Percentiles rank a stretch among this genome's conserved stretches.
Evolutionary conservation across 352 stramenopile species (phyloP).

Genomic region (Phytophthora pseudosyringae): DNA sequence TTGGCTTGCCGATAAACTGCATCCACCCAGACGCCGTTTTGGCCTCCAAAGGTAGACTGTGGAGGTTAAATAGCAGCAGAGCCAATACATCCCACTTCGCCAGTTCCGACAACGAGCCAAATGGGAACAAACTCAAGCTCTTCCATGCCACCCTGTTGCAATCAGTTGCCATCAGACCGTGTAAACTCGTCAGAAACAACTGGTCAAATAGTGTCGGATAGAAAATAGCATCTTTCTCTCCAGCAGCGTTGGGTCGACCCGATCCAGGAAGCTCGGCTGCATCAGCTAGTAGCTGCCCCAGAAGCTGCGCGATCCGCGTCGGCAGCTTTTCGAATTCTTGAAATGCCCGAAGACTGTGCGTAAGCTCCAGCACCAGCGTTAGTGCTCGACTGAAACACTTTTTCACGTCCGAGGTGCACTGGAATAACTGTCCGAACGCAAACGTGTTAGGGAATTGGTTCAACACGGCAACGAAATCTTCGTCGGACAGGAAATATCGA

Average conservation of each 20-base stretch:
- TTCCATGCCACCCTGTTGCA: slow-evolving; percentile 86
- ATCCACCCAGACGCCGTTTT: slow-evolving; percentile 71
- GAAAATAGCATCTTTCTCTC: slow-evolving; percentile 42
- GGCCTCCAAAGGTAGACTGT: slow-evolving; percentile 58
- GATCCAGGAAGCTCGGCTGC: slow-evolving; percentile 63
- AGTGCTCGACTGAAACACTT: slow-evolving; percentile 81
- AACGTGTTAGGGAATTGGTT: slow-evolving; percentile 90
- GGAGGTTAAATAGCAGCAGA: slow-evolving; percentile 76
- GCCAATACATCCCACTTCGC: slow-evolving; percentile 87
- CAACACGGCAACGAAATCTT: slow-evolving; percentile 84
- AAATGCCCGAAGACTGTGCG: slow-evolving; percentile 68
- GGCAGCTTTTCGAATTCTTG: slow-evolving; percentile 88
- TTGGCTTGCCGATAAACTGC: slow-evolving; percentile 65
- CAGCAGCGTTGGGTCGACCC: slow-evolving; percentile 8
- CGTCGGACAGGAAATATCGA: slow-evolving; percentile 81
- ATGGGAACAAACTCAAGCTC: slow-evolving; percentile 74
- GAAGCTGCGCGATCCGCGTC: slow-evolving; percentile 67
- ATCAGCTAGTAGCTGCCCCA: slow-evolving; percentile 67
- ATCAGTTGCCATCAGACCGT: slow-evolving; percentile 71
- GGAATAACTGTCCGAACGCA: slow-evolving; percentile 79
- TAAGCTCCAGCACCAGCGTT: slow-evolving; percentile 79
- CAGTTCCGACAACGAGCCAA: slow-evolving; percentile 66
- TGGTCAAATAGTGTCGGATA: slow-evolving; percentile 89
- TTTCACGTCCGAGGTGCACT: slow-evolving; percentile 73
- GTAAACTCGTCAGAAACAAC: slow-evolving; percentile 82